A percentile compares a stretch with the other conserved stretches of the same genome.
Conservation (phyloP, 768 basidiomycete species). For the Lanmaoa rubissima region DNA sequence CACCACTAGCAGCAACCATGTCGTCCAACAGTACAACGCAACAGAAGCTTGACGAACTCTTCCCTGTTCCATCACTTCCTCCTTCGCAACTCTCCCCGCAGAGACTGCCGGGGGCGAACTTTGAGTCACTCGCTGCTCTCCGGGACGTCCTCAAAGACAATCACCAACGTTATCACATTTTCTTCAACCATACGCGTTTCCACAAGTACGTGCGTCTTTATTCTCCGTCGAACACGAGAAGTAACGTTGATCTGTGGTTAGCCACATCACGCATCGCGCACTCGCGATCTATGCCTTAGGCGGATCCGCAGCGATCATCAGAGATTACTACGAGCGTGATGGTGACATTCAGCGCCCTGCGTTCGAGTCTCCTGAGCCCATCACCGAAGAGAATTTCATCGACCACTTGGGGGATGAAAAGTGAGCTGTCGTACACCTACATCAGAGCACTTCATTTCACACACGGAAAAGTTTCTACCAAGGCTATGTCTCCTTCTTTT, state of each 20-base stretch:
- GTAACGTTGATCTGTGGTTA: background rate
- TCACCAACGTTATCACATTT: constrained; percentile 47
- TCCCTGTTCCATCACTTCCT: constrained; percentile 26
- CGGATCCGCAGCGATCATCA: constrained; percentile 21
- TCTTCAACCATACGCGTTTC: constrained; percentile 43
- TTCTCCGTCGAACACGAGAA: no score
- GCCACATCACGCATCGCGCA: constrained; percentile 31
- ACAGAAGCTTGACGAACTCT: constrained; percentile 19
- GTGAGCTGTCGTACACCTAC: constrained; percentile 5
- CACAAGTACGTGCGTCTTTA: constrained; percentile 45
- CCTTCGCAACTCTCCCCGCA: constrained; percentile 27
- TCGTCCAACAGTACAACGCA: background rate
- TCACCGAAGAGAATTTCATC: constrained; percentile 24
- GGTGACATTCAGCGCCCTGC: constrained; percentile 19
- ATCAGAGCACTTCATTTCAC: background rate
- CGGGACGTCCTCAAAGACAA: constrained; percentile 45
- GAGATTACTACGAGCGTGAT: constrained; percentile 28
- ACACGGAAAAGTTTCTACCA: constrained; percentile 22
- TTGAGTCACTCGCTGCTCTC: constrained; percentile 23
- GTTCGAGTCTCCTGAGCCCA: constrained; percentile 23
- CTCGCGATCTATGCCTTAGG: constrained; percentile 31
- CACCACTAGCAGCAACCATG: constrained; percentile 4
- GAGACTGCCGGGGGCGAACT: constrained; percentile 26
- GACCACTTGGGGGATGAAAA: constrained; percentile 27
- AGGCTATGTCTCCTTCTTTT: constrained; percentile 29